Conservation (phyloP, 2,329 filamentous ascomycete genomes). For the Pseudocercospora ulei region DNA sequence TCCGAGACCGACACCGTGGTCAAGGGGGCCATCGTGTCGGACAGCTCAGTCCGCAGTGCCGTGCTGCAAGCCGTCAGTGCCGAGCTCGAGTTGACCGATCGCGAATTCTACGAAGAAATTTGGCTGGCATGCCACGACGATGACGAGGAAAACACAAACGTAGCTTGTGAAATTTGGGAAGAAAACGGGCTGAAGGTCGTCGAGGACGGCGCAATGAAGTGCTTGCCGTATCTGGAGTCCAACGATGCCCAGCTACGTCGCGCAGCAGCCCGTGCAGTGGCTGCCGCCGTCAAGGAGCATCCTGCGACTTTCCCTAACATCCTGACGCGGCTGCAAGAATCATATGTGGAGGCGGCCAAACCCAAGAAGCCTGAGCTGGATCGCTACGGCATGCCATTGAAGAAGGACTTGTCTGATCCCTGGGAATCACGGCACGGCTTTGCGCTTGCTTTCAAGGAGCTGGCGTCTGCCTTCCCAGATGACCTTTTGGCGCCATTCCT, state of each 20-base stretch:
- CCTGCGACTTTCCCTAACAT: slow-evolving; percentile 52
- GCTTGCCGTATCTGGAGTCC: slow-evolving; percentile 69
- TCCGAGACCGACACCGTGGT: slow-evolving; percentile 68
- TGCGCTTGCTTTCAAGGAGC: slow-evolving; percentile 73
- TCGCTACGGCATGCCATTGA: slow-evolving; percentile 87
- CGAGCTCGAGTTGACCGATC: slow-evolving; percentile 82
- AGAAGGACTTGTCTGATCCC: slow-evolving; percentile 73
- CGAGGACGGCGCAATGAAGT: slow-evolving; percentile 50
- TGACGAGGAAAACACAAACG: slow-evolving; percentile 70
- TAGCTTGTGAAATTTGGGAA: slow-evolving; percentile 86
- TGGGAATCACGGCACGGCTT: slow-evolving; percentile 90
- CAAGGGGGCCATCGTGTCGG: slow-evolving; percentile 65
- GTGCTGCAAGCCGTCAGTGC: slow-evolving; percentile 82
- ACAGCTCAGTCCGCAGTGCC: slow-evolving; percentile 69
- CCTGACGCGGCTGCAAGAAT: slow-evolving; percentile 55
- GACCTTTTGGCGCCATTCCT: slow-evolving; percentile 67
- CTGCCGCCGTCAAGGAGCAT: slow-evolving; percentile 58
- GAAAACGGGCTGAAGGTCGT: slow-evolving; percentile 71
- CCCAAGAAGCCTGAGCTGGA: slow-evolving; percentile 75
- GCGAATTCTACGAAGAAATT: slow-evolving; percentile 77
- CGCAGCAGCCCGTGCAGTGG: slow-evolving; percentile 71
- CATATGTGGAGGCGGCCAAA: slow-evolving; percentile 71
- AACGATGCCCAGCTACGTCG: slow-evolving; percentile 72
- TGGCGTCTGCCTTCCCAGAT: slow-evolving; percentile 60
- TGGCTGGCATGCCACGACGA: slow-evolving; percentile 93